Percentiles rank a stretch among this genome's conserved stretches.
These are phyloP conservation scores for Boletellus deceptivus DNA, from an alignment of 1,284 basidiomycete species.

Conservation along the genomic window DNA sequence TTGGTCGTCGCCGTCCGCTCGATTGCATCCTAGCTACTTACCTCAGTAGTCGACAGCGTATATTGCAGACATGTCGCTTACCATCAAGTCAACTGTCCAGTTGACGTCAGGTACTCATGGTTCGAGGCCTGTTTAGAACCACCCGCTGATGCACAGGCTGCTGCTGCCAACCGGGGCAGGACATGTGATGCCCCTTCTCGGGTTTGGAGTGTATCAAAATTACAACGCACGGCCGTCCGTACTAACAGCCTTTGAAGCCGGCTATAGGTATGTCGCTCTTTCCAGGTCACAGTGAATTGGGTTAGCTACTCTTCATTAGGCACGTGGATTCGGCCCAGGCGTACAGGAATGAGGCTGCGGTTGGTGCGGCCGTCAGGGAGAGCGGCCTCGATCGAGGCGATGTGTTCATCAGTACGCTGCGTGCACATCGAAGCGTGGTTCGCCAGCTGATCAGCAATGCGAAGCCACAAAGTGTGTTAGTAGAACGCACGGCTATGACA, in stretches of 20 bases:
- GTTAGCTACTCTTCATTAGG: constrained; percentile 32
- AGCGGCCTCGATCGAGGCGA: constrained; percentile 52
- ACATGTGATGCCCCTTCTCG: constrained; percentile 68
- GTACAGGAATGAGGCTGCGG: constrained; percentile 72
- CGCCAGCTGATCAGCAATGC: background rate
- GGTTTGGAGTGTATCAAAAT: constrained; percentile 81
- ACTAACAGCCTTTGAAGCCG: constrained; percentile 68
- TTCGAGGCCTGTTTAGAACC: constrained; percentile 1
- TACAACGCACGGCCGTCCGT: constrained; percentile 56
- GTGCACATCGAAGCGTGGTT: background rate
- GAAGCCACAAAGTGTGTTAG: constrained; percentile 64
- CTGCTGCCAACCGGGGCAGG: constrained; percentile 35
- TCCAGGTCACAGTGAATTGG: background rate
- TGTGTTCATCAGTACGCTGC: constrained; percentile 65
- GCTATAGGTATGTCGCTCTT: constrained; percentile 55
- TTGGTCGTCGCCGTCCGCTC: constrained; percentile 1
- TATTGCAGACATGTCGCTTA: constrained; percentile 25
- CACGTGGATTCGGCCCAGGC: constrained; percentile 72
- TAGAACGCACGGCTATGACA: constrained; percentile 56
- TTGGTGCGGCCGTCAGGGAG: constrained; percentile 56
- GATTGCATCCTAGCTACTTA: constrained; percentile 3
- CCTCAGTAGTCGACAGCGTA: constrained; percentile 16
- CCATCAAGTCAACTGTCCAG: constrained; percentile 32
- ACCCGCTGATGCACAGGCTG: constrained; percentile 4
- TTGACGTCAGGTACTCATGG: constrained; percentile 39